Base-by-base conservation (phyloP, 345 rosid genomes). In the Gynandropsis gynandra region DNA sequence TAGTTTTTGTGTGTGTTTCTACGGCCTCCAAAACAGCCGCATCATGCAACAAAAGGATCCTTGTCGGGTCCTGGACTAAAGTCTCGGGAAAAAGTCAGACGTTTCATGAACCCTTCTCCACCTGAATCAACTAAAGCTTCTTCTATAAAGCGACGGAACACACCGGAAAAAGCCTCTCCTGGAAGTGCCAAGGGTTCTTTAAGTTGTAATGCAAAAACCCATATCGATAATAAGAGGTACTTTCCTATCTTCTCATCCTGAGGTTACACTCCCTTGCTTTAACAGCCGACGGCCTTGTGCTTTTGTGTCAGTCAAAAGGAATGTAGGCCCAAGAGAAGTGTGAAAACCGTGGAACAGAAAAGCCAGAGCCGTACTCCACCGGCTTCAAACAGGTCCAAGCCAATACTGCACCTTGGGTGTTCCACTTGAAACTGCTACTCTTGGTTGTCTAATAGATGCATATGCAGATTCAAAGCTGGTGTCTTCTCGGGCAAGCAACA, bases 181-280 rank as follows among this genome's bases (percentile, higher is more conserved):
- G 57, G 42, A 71, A 63, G 8, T 32, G 61, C 36, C 66, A 47
- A 72, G 79, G 72, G 76, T 51, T 63, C 62, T 53, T 67, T 69
- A 55, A 73, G 55, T 45, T 56, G 32, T 44, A 61, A 42, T 49
- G 50, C 73, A 27, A 82, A 74, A 55, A 38, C 42, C 49, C 59
- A 71, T 56, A 24, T n/a, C 43, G 73, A 39, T 51, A 61, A 41
- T 42, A 70, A 61, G 67, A 79, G 92, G 97, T 89, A 76, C 21
- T 49, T 9, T 42, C 4, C 12, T 42, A 9, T 42, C 61, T 42
- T 36, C 59, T 46, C 50, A 50, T n/a, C 29, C 13, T 18, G 13
- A 59, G 12, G 19, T 63, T 34, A 24, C 19, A 39, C 14, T 32
- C 16, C 45, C 19, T 21, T 34, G 54, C 11, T 43, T 36, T 34